Conservation (phyloP, 164 flowering plant genomes). For the Santalum album region DNA sequence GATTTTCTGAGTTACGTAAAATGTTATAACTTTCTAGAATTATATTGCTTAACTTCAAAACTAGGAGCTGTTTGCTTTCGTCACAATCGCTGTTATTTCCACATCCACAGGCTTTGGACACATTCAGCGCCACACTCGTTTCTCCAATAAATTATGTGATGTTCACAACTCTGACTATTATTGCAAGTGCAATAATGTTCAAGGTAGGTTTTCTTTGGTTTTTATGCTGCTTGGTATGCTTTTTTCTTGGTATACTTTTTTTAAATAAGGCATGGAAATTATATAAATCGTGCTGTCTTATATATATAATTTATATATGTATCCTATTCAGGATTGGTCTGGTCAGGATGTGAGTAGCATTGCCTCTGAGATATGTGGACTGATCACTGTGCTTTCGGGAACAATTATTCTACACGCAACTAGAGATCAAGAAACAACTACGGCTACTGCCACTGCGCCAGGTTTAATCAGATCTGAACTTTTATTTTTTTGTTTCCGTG, state of each 20-base stretch:
- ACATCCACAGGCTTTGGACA: conserved; percentile 68
- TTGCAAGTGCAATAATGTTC: conserved; percentile 89
- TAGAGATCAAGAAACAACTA: conserved; percentile 57
- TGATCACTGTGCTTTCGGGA: conserved; percentile 80
- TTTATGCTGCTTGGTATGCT: no score
- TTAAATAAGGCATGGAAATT: no score
- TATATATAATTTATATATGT: no score
- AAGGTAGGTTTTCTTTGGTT: conserved; percentile 41
- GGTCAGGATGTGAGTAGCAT: conserved; percentile 75
- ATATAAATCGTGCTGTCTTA: not conserved
- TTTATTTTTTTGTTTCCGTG: not conserved
- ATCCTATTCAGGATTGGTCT: conserved; percentile 68
- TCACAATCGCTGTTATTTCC: conserved; percentile 7
- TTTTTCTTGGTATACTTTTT: no score
- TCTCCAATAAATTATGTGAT: conserved; percentile 93
- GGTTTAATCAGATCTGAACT: conserved; percentile 29
- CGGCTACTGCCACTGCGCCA: conserved; percentile 21
- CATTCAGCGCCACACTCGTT: conserved; percentile 86
- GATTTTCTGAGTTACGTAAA: no score
- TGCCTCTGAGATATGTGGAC: conserved; percentile 90
- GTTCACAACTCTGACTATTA: conserved; percentile 87
- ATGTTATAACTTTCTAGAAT: no score
- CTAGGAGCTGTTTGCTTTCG: no score
- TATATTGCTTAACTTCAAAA: no score
- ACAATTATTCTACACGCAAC: conserved; percentile 82